phyloP scores from a whole-genome alignment of 2,329 filamentous ascomycete genomes.

The Penicillium sp. region DNA sequence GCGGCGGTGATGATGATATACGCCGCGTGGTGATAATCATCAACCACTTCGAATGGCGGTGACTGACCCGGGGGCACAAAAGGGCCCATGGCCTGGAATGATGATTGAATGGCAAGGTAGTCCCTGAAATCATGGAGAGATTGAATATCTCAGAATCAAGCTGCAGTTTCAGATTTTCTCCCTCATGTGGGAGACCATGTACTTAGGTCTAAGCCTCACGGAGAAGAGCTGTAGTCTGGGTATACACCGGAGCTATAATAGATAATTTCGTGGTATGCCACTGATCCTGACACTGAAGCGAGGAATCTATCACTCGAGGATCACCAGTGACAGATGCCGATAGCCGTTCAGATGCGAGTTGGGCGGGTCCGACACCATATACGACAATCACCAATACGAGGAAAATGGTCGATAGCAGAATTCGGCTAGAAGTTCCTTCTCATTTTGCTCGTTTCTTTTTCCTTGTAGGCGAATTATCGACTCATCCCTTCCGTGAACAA shows the following conservation, averaged over 20 bases:
- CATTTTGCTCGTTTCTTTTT: too few species aligned
- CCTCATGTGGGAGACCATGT: too few species aligned
- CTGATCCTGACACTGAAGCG: too few species aligned
- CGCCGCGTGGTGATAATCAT: constrained; percentile 37
- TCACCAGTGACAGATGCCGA: constrained; percentile 1
- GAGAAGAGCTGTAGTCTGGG: too few species aligned
- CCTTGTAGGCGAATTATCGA: constrained; percentile 1
- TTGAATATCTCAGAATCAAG: background rate
- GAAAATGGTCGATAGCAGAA: too few species aligned
- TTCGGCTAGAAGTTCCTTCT: too few species aligned
- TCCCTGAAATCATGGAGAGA: background rate
- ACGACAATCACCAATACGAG: too few species aligned
- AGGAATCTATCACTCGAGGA: background rate
- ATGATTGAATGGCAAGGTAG: constrained; percentile 2
- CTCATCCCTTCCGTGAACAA: constrained; percentile 9
- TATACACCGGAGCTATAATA: too few species aligned
- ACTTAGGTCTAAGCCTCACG: too few species aligned
- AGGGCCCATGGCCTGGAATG: constrained; percentile 20
- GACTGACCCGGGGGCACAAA: constrained; percentile 32
- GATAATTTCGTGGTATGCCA: too few species aligned
- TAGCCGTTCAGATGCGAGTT: background rate
- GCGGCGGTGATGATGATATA: constrained; percentile 37
- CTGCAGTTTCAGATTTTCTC: background rate
- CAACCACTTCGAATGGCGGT: constrained; percentile 37
- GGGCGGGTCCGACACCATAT: background rate